Base-by-base conservation (phyloP, 2,329 filamentous ascomycete species). In the Paracoccidioides lutzii region DNA sequence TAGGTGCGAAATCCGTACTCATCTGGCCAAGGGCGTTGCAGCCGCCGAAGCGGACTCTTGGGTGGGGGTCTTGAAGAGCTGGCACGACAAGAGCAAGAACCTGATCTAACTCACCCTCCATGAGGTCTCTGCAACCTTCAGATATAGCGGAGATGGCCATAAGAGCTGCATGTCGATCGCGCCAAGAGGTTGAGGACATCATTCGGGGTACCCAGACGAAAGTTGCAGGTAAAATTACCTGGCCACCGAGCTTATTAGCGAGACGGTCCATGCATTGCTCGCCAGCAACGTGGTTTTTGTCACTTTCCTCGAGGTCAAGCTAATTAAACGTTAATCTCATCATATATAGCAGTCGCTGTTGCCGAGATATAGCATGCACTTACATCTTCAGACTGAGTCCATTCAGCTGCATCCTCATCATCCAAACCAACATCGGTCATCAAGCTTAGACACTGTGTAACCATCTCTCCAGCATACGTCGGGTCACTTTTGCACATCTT, bases 61-160 rank as follows among this genome's bases (percentile, higher is more conserved):
- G 88, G 67, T 98, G 93, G 42, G 87, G 81, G 67, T 98, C 91
- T 64, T 85, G 84, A 40, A 98, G 79, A 40, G 91, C 87, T 14
- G 93, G 93, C 52, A 96, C 83, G n/a, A 98, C 91, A 55, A 98
- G 79, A 61, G 95, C 89, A 50, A 98, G 79, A 28, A 98, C 91
- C 67, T 96, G 90, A 69, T 90, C 88, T 3, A 98, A 78, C 71
- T 98, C 93, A 44, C 87, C 87, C 61, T 95, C 80, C 93, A 98
- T 98, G 59, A 96, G 78, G 32, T 97, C 91, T 57, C 90, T 85
- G 68, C 93, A 98, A 41, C 93, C 93, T 72, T 98, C 93, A 0
- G 93, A 97, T 60, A 98, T 98, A 61, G 93, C 93, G 2, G 91
- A 97, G 59, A 98, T 96, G 30, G 93, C 93, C 93, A 98, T 98